Base-by-base conservation (phyloP, 306 rosid species). In the Lupinus albus region DNA sequence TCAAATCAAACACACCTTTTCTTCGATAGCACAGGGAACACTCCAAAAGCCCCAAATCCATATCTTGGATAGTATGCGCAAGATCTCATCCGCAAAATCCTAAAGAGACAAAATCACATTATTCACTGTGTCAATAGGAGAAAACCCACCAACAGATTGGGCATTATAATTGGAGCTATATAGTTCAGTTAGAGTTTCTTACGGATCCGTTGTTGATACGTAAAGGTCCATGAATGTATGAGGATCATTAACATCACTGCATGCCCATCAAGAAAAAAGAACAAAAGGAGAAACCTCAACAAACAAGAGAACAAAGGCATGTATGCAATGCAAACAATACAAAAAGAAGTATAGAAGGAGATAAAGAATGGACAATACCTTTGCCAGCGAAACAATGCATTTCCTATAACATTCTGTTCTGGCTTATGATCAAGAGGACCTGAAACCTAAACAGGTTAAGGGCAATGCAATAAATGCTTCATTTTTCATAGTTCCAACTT, bases 351-450 rank as follows among this genome's bases (percentile, higher is more conserved):
- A 39, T 9, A 64, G 41, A 54, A 71, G 11, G 12, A 74, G 71
- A 25, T 25, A 55, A 6, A 68, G 1, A 21, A 39, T 7, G 0
- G 11, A 8, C 12, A 15, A 67, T 67, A 90, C 99, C 99, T 83
- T 81, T 93, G 97, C 99, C 99, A 93, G 36, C 99, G 91, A 85
- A 93, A 90, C 54, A 79, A 77, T 0, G 99, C 95, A 81, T 93
- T 79, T 71, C 97, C 97, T 13, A 60, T 11, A 15, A 88, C 74
- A 53, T 48, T 77, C 67, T 93, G 86, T 11, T 83, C 81, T 0
- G 87, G 90, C 70, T 83, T 86, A 64, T 76, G 81, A 82, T 88
- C 97, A 30, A 93, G 83, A 9, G 99, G 96, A 81, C 99, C 94
- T 68, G 96, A 82, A 79, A 90, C 88, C 99, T 93, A 67, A 72